Conservation (phyloP, 257 asterid genomes). For the Solanum dulcamara region DNA sequence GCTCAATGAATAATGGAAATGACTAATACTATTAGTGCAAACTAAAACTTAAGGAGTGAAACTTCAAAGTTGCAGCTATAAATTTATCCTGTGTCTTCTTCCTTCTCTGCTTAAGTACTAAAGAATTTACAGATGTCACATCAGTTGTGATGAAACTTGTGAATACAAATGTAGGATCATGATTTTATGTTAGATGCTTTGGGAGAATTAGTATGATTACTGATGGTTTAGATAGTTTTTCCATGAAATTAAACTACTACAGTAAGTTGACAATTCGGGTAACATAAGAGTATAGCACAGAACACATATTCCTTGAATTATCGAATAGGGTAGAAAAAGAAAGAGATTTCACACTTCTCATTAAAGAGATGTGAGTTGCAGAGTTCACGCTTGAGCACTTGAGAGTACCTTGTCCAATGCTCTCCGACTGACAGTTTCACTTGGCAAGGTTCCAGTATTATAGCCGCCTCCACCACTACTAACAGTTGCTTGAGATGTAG, state of each 20-base stretch:
- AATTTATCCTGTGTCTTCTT: neutral
- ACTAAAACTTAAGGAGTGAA: neutral
- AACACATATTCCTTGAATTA: neutral
- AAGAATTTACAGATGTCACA: neutral
- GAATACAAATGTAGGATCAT: neutral
- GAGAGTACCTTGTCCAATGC: conserved; percentile 84
- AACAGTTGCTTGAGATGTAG: conserved; percentile 22
- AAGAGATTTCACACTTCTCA: neutral
- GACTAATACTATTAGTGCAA: neutral
- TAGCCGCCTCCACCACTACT: conserved; percentile 12
- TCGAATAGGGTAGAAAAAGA: neutral
- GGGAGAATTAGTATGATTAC: neutral
- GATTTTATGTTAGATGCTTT: neutral
- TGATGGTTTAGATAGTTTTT: neutral
- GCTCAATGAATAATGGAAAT: neutral
- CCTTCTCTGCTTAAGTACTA: neutral
- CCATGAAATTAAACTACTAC: neutral
- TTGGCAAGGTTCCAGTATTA: conserved; percentile 24
- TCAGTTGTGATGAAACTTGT: neutral
- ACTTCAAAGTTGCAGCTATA: neutral
- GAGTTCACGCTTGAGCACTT: neutral
- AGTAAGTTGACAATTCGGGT: neutral
- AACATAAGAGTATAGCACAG: neutral
- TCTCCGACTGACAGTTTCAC: conserved; percentile 81
- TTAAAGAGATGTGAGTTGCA: neutral